Base-by-base conservation (phyloP, 352 stramenopile species). In the Thalassiosira pacifica region DNA sequence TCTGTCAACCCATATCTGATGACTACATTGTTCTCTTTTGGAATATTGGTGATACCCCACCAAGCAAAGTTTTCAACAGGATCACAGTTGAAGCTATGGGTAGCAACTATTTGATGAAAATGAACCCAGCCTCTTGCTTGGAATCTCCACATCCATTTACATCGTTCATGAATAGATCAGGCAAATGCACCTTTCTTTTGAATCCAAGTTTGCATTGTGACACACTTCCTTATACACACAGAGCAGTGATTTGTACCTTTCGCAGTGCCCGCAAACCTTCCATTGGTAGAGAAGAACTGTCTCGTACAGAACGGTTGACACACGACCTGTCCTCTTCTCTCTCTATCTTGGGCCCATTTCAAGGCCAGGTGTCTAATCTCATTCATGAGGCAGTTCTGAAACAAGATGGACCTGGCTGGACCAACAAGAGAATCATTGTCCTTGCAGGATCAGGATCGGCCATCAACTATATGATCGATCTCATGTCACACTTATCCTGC, bases 381-480 rank as follows among this genome's bases (percentile, higher is more conserved):
- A 34, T 61, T 67, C 24, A 9, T 29, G 22, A 34, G 4, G 32
- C 6, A 18, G 65, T 60, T 22, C 11, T 64, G 6, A 32, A 10
- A 32, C 18, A 64, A 2, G 2, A 32, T 31, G 24, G 16, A 52
- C n/a, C n/a, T n/a, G n/a, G n/a, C n/a, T n/a, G n/a, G n/a, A n/a
- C n/a, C n/a, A n/a, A n/a, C n/a, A 67, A 13, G 9, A 24, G 18
- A 52, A 29, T n/a, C 19, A 53, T 67, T 45, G 32, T 81, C 0
- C 32, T 81, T 76, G 73, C n/a, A n/a, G 73, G 45, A 57, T 57
- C 73, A 24, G 73, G 73, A 31, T 81, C 73, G 5, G 73, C 42
- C 8, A 42, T 81, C 2, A 81, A 81, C 61, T 81, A 66, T 27
- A 76, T 76, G 9, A 76, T 81, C 19, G 73, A 81, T 34, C 18